Base-by-base conservation (phyloP, 345 rosid species). In the Citrus inodora region DNA sequence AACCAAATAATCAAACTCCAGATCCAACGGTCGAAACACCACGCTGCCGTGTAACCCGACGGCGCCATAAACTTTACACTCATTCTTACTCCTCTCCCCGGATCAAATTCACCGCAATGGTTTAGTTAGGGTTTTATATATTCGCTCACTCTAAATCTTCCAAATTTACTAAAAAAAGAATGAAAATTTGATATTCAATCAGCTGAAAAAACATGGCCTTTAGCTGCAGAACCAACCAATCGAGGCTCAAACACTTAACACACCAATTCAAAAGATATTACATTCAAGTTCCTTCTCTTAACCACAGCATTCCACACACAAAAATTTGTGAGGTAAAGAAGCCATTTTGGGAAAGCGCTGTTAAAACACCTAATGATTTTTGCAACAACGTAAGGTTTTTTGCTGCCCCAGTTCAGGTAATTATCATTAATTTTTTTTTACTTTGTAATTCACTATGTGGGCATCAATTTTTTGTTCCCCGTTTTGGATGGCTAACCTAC, bases 321-420 rank as follows among this genome's bases (percentile, higher is more conserved):
- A 74, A 72, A 33, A 28, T 62, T 28, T 30, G 28, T 55, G 33
- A 63, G 2, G 42, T 70, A 53, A 80, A 74, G 71, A 80, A 69
- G 11, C 83, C 79, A 1, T 9, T 55, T 75, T 30, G 79, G 71
- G 81, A 17, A 53, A 53, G 40, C 33, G 22, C 70, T 33, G 59
- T 56, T 9, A 55, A 72, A 66, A 79, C 48, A 46, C 84, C 82
- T 59, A 9, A 72, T 48, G 81, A 53, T 64, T 83, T 83, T 67
- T 75, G 74, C 80, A 42, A 32, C 59, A 84, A 77, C 80, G 86
- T 67, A 63, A 89, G 94, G 79, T 87, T 75, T 79, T 91, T 83
- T 62, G 88, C 91, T 69, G 83, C 85, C 25, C 82, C 89, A 16
- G 61, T 78, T 80, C 87, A 85, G 94, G 89, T 89, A 77, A 58